phyloP scores from a whole-genome alignment of 768 basidiomycete genomes.

The Pholiota microspora region DNA sequence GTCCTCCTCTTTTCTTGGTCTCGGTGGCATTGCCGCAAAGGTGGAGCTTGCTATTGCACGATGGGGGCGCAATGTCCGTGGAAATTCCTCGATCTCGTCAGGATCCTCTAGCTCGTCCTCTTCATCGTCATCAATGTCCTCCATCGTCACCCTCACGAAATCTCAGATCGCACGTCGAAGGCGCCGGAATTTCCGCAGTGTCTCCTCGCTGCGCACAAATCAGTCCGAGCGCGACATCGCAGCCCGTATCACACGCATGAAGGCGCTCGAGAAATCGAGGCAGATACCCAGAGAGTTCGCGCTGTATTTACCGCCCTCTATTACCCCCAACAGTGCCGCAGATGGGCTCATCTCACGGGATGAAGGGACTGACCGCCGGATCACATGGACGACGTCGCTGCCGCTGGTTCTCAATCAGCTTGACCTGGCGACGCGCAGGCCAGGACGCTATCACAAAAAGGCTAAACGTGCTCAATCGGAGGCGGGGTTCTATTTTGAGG shows the following conservation, averaged over 20 bases:
- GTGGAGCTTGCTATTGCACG: conserved; percentile 70
- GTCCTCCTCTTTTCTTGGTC: conserved; percentile 33
- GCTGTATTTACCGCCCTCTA: conserved; percentile 55
- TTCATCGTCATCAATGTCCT: conserved; percentile 41
- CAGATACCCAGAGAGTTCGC: conserved; percentile 62
- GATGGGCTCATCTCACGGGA: conserved; percentile 1
- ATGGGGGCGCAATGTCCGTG: conserved; percentile 55
- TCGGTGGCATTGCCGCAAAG: conserved; percentile 56
- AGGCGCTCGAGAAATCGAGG: conserved; percentile 59
- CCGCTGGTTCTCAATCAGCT: conserved; percentile 47
- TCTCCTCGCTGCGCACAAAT: conserved; percentile 47
- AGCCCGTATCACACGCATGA: conserved; percentile 55
- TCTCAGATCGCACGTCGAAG: conserved; percentile 36
- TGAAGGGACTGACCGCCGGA: conserved; percentile 19
- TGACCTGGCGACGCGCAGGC: conserved; percentile 43
- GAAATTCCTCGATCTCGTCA: conserved; percentile 40
- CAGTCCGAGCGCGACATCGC: conserved; percentile 60
- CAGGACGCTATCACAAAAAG: conserved; percentile 20
- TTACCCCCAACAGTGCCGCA: conserved; percentile 1
- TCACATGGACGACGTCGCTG: conserved; percentile 46
- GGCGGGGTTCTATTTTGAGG: conserved; percentile 3
- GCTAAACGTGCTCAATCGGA: conserved; percentile 1
- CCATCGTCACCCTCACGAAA: conserved; percentile 38
- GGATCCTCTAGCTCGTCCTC: conserved; percentile 44
- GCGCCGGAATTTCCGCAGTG: conserved; percentile 45